Percentiles rank a stretch among this genome's conserved stretches.
These are phyloP conservation scores for Penicillium sp. DNA, from an alignment of 2,329 filamentous ascomycete genomes.

Conservation along the genomic window DNA sequence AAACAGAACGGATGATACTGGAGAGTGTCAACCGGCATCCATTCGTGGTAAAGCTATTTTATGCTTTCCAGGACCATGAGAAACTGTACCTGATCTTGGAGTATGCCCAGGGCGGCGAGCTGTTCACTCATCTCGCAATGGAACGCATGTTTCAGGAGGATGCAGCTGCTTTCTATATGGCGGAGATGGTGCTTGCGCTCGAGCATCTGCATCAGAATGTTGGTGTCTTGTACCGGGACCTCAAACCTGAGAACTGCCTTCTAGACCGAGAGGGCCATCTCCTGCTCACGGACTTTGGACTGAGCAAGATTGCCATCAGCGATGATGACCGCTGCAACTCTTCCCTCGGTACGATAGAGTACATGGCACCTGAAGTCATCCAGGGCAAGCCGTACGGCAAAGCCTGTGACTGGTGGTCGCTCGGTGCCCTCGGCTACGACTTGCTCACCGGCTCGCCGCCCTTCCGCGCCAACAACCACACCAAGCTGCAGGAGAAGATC, in stretches of 20 bases:
- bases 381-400: constrained; percentile 85
- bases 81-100: constrained; percentile 97
- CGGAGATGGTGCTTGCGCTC: constrained; percentile 91
- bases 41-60: constrained; percentile 96
- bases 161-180: constrained; percentile 95
- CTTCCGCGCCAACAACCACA: constrained; percentile 84
- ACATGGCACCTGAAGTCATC: constrained; percentile 97
- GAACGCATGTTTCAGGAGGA: constrained; percentile 94
- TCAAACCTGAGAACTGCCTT: constrained; percentile 97
- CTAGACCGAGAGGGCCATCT: constrained; percentile 88
- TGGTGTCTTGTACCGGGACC: constrained; percentile 91
- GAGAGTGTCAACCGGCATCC: constrained; percentile 96
- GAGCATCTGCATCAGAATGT: constrained; percentile 89
- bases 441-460: constrained; percentile 89
- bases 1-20: constrained; percentile 90
- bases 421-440: constrained; percentile 88
- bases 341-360: constrained; percentile 91
- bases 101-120: constrained; percentile 93
- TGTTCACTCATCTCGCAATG: constrained; percentile 90
- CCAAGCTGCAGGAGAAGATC: constrained; percentile 95
- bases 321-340: constrained; percentile 72
- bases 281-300: constrained; percentile 90
- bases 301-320: constrained; percentile 88
- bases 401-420: constrained; percentile 97
- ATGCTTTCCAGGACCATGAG: constrained; percentile 96